Base-by-base conservation (phyloP, 164 flowering plant genomes). In the Nymphaea thermarum region DNA sequence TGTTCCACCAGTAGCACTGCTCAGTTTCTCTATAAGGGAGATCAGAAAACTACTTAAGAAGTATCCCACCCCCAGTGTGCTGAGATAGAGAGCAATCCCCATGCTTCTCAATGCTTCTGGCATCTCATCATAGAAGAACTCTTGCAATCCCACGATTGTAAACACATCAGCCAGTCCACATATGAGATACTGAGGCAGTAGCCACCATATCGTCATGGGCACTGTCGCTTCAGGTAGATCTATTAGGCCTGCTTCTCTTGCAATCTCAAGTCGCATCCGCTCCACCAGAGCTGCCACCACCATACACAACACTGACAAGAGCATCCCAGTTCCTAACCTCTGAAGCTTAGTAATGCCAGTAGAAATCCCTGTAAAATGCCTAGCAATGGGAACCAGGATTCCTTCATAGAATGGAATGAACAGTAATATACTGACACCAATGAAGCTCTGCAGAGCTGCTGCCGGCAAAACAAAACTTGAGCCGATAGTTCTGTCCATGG, bases 111-210 rank as follows among this genome's bases (percentile, higher is more conserved):
- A 16, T 36, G 57, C 69, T 57, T 71, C 69, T 8, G 69, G 69
- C 65, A 71, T 61, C 45, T 71, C 68, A 47, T 61, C 65, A 60
- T 71, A 71, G 68, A 66, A 62, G 42, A 71, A 66, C 47, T 71
- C 69, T 42, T 66, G 69, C 47, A 66, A n/a, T 43, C 73, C 73
- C 64, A 71, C 65, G 43, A 60, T 60, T 14, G 65, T 16, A 42
- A 71, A 71, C 41, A 66, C 69, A 61, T 66, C 51, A 2, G 69
- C 60, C 14, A 60, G 3, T 15, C 73, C 66, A 61, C 8, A 60
- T 14, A 66, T 3, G 12, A 61, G 18, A 45, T 71, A 45, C 60
- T 71, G 73, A 14, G 69, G 73, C 15, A 60, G n/a, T 60, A 59
- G 60, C 68, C 68, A 71, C 65, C 45, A 60, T 15, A 65, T 42